Conservation (phyloP, 768 basidiomycete species). For the Mrakia frigida region DNA sequence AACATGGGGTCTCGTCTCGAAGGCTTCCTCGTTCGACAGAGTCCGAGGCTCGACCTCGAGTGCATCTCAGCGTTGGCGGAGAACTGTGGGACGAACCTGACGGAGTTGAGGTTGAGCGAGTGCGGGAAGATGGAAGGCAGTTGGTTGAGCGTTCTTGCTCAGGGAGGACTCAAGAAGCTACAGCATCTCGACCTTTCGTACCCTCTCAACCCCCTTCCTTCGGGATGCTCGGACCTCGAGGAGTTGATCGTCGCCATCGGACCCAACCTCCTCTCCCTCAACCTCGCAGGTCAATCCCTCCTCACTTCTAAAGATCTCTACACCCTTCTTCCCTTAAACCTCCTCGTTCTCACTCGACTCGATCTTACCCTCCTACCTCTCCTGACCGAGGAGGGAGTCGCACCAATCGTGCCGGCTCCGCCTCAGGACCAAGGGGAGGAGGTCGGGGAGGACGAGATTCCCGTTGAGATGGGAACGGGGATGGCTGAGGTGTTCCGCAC, state of each 20-base stretch:
- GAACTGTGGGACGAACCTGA: conserved; percentile 53
- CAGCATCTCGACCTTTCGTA: conserved; percentile 38
- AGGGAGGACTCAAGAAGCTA: not conserved
- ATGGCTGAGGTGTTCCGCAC: conserved; percentile 62
- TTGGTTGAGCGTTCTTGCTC: not conserved
- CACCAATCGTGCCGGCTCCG: too few relatives aligned
- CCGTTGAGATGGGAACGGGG: not conserved
- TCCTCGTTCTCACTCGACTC: conserved; percentile 51
- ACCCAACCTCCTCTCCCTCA: not conserved
- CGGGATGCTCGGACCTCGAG: not conserved
- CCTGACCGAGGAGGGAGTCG: conserved; percentile 68
- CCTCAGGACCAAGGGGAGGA: not conserved
- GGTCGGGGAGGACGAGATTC: not conserved
- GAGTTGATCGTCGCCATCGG: conserved; percentile 1
- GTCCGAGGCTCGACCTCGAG: conserved; percentile 23
- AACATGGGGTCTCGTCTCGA: conserved; percentile 56
- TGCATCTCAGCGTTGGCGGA: conserved; percentile 47
- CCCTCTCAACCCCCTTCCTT: conserved; percentile 43
- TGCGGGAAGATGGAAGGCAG: conserved; percentile 51
- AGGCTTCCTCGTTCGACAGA: conserved; percentile 62
- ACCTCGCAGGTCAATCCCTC: not conserved
- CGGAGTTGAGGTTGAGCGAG: conserved; percentile 71
- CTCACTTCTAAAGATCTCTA: not conserved
- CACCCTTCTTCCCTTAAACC: not conserved
- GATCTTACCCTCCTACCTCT: conserved; percentile 55